These are phyloP conservation scores for Boletus rubescentipes DNA, from an alignment of 768 basidiomycete genomes.

Conservation along the genomic window DNA sequence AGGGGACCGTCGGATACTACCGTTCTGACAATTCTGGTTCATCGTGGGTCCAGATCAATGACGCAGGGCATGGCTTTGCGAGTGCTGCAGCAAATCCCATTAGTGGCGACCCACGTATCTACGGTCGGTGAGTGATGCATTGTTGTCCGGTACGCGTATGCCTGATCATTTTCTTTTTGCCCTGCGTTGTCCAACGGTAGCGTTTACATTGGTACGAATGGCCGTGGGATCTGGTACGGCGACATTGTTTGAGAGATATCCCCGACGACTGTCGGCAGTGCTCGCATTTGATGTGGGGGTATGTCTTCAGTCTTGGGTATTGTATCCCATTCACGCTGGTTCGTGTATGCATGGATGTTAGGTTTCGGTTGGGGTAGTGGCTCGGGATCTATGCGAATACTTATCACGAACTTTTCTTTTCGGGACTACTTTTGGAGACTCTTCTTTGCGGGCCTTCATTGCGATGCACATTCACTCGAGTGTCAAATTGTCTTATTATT, in stretches of 20 bases:
- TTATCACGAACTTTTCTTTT: too few relatives aligned
- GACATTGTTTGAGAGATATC: not conserved
- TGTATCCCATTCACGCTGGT: too few relatives aligned
- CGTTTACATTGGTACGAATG: constrained; percentile 14
- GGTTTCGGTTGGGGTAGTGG: too few relatives aligned
- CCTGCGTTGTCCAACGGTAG: not conserved
- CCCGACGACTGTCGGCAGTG: too few relatives aligned
- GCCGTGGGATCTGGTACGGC: constrained; percentile 11
- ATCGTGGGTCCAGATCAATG: constrained; percentile 61
- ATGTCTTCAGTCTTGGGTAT: too few relatives aligned
- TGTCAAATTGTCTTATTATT: too few relatives aligned
- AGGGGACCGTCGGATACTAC: constrained; percentile 29
- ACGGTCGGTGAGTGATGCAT: constrained; percentile 9
- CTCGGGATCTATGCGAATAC: too few relatives aligned
- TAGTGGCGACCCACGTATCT: constrained; percentile 33
- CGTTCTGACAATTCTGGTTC: constrained; percentile 55
- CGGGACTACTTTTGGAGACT: too few relatives aligned
- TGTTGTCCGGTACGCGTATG: not conserved
- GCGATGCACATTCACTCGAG: too few relatives aligned
- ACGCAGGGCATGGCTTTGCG: constrained; percentile 57
- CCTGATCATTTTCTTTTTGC: not conserved
- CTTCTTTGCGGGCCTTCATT: too few relatives aligned
- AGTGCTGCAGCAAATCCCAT: constrained; percentile 46
- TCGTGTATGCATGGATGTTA: too few relatives aligned
- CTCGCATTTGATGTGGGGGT: too few relatives aligned